These are phyloP conservation scores for Rhododendron kiyosumense DNA, from an alignment of 148 eudicot genomes.

Conservation along the genomic window DNA sequence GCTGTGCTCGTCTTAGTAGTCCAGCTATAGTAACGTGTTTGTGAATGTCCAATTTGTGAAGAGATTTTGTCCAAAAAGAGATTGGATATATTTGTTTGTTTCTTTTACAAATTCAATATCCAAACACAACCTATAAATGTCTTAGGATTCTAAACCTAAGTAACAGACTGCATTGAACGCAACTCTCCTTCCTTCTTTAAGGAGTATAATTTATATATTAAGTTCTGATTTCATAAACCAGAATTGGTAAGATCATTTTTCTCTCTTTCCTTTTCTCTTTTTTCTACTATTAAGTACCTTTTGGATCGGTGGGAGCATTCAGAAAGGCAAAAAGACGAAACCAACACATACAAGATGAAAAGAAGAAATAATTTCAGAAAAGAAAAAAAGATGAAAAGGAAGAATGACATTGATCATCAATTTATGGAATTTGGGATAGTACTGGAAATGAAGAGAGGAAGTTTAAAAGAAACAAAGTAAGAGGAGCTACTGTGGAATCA, in stretches of 20 bases:
- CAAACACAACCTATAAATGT: background rate
- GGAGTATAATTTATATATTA: background rate
- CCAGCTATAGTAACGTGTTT: background rate
- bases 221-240: background rate
- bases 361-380: background rate
- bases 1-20: background rate
- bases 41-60: background rate
- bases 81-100: too few relatives aligned
- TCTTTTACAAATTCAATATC: background rate
- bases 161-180: too few relatives aligned
- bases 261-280: background rate
- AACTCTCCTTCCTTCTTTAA: too few relatives aligned
- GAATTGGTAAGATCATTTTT: background rate
- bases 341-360: background rate
- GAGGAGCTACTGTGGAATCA: background rate
- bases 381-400: background rate
- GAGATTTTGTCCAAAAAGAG: background rate
- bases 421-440: background rate
- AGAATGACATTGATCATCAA: background rate
- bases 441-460: background rate
- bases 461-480: background rate
- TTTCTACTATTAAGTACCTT: background rate
- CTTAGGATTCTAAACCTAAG: background rate
- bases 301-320: background rate
- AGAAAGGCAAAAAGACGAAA: background rate